Evolutionary conservation across 352 stramenopile genomes (phyloP).

Genomic region (Pythium angustatum): DNA sequence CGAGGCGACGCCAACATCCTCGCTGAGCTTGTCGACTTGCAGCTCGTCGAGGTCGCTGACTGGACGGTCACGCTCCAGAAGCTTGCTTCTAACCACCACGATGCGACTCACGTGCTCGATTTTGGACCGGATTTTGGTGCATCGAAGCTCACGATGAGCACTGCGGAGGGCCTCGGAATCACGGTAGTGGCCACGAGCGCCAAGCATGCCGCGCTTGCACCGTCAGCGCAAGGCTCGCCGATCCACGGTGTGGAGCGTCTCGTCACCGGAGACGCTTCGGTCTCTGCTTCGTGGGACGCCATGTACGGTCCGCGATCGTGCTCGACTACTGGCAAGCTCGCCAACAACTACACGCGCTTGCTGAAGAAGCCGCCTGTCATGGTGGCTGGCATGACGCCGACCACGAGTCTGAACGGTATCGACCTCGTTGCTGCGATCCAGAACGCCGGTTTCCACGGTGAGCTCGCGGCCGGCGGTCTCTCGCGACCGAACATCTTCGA

Average conservation of each 20-base stretch:
- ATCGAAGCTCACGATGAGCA: slow-evolving; percentile 43
- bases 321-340: slow-evolving; percentile 41
- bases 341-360: slow-evolving; percentile 71
- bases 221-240: slow-evolving; percentile 30
- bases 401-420: slow-evolving; percentile 76
- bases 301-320: slow-evolving; percentile 54
- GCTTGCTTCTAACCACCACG: slow-evolving; percentile 35
- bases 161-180: slow-evolving; percentile 58
- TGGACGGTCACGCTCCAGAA: slow-evolving; percentile 56
- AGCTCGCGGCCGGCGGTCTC: slow-evolving; percentile 77
- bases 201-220: slow-evolving; percentile 39
- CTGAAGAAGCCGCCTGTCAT: slow-evolving; percentile 83
- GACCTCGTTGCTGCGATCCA: slow-evolving; percentile 80
- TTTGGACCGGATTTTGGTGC: slow-evolving; percentile 71
- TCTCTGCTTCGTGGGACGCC: slow-evolving; percentile 44
- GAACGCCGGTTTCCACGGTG: slow-evolving; percentile 80
- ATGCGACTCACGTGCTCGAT: slow-evolving; percentile 73
- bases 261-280: slow-evolving; percentile 26
- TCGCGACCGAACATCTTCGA: slow-evolving; percentile 76
- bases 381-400: slow-evolving; percentile 85
- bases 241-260: slow-evolving; percentile 49
- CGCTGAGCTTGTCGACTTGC: slow-evolving; percentile 54
- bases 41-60: slow-evolving; percentile 62
- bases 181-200: slow-evolving; percentile 48
- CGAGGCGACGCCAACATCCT: slow-evolving; percentile 45